These are phyloP conservation scores for Agroathelia rolfsii DNA, from an alignment of 1,284 basidiomycete species.

Conservation along the genomic window DNA sequence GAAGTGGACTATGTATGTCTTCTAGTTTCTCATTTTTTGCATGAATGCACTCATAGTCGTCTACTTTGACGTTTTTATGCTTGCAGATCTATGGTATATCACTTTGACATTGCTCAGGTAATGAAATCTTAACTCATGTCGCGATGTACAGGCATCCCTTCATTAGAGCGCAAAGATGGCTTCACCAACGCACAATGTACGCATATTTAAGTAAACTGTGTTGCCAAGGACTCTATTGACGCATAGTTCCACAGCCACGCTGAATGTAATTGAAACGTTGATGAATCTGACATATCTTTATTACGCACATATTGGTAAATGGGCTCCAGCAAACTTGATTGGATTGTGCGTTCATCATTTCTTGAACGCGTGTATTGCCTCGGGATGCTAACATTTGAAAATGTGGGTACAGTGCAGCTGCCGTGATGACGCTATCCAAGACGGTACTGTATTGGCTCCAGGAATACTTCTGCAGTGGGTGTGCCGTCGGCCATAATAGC, in stretches of 20 bases:
- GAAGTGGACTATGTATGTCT: slow-evolving; percentile 36
- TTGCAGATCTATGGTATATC: slow-evolving; percentile 36
- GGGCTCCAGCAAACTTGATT: slow-evolving; percentile 45
- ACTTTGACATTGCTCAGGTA: slow-evolving; percentile 31
- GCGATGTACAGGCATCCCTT: slow-evolving; percentile 27
- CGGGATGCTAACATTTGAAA: no score
- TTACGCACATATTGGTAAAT: slow-evolving; percentile 39
- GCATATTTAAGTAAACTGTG: slow-evolving; percentile 16
- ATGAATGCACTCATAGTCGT: no score
- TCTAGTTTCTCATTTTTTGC: slow-evolving; percentile 5
- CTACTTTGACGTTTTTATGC: slow-evolving; percentile 3
- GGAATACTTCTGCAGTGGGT: slow-evolving; percentile 33
- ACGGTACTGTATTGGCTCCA: slow-evolving; percentile 42
- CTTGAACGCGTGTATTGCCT: slow-evolving; percentile 31
- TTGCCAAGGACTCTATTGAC: no score
- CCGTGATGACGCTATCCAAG: slow-evolving; percentile 43
- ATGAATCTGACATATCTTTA: slow-evolving; percentile 27
- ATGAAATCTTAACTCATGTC: slow-evolving; percentile 47
- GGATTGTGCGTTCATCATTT: slow-evolving; percentile 3
- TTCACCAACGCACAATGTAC: slow-evolving; percentile 56
- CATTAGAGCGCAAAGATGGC: slow-evolving; percentile 5
- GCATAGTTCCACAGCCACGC: slow-evolving; percentile 25
- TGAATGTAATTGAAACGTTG: slow-evolving; percentile 45
- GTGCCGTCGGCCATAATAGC: slow-evolving; percentile 42
- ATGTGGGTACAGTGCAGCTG: no score